Base-by-base conservation (phyloP, 2,329 filamentous ascomycete genomes). In the Sclerotinia borealis region DNA sequence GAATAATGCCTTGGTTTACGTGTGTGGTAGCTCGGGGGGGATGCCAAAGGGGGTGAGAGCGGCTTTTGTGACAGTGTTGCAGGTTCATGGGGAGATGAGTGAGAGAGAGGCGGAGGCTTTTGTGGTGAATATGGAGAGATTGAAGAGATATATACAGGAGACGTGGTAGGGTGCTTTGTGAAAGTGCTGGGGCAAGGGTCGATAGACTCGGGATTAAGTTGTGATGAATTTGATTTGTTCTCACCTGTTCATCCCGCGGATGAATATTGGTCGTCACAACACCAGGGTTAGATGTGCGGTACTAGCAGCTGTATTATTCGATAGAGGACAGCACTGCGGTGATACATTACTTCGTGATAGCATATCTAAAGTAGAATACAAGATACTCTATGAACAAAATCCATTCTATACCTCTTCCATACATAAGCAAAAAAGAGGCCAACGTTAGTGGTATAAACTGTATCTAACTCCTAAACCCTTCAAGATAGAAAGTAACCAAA, bases 1-100 rank as follows among this genome's bases (percentile, higher is more conserved):
- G 41, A 71, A 77, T 15, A 69, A 75, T 0, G 87, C 85, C 0
- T 79, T 84, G 17, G 78, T 85, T 1, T 84, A 81, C 68, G 77
- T 86, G 25, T 85, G 83, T 69, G 84, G 83, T 15, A 76, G 72
- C 61, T 88, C 85, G 0, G 88, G 88, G 0, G 83, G 82, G 64
- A 91, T 91, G 88, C 88, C 88, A 1, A 84, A 86, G 70, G 86
- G 85, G 13, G 85, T 91, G 1, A 78, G 87, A 22, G 83, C 86
- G 71, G 86, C 87, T 5, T 76, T 91, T 31, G 78, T 87, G n/a
- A 85, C 88, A 71, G 78, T 81, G 3, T 81, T 90, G 63, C 75
- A 76, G 51, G 71, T 72, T n/a, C 69, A 74, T 41, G 48, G 65
- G 19, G 61, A 74, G 2, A 43, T 50, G 34, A 49, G 48, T 54